Evolutionary conservation across 2,329 filamentous ascomycete species (phyloP).

Genomic region (Aspergillus pseudonomiae): DNA sequence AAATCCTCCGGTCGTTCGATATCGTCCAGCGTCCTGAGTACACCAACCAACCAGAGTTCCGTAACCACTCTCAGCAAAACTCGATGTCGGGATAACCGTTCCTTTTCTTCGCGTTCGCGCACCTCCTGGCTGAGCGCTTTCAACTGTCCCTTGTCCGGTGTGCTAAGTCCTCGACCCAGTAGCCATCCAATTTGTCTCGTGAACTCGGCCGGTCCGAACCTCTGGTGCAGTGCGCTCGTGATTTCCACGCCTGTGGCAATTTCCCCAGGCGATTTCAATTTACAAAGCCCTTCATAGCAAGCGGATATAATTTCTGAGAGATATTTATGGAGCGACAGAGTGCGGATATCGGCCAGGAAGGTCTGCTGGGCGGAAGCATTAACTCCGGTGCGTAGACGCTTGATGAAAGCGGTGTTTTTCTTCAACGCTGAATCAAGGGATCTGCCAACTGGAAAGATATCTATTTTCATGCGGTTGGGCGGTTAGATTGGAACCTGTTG

Average conservation of each 20-base stretch:
- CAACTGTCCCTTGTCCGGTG: slow-evolving; percentile 80
- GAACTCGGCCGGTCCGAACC: slow-evolving; percentile 88
- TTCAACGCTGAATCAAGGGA: slow-evolving; percentile 93
- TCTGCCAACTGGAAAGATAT: slow-evolving; percentile 74
- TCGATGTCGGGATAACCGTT: slow-evolving; percentile 82
- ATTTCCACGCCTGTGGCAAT: slow-evolving; percentile 91
- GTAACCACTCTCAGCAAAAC: slow-evolving; percentile 87
- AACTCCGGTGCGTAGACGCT: slow-evolving; percentile 87
- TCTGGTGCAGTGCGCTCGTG: slow-evolving; percentile 91
- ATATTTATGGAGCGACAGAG: slow-evolving; percentile 92
- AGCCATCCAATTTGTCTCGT: slow-evolving; percentile 92
- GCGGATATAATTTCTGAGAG: slow-evolving; percentile 95
- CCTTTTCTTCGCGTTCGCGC: slow-evolving; percentile 93
- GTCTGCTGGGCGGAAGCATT: slow-evolving; percentile 76
- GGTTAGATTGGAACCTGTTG: slow-evolving; percentile 16
- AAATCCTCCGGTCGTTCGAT: slow-evolving; percentile 66
- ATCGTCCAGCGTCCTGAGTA: slow-evolving; percentile 78
- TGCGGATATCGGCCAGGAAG: slow-evolving; percentile 87
- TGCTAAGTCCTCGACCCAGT: slow-evolving; percentile 85
- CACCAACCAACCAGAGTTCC: slow-evolving; percentile 91
- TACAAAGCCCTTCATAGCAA: slow-evolving; percentile 91
- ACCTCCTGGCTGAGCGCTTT: slow-evolving; percentile 79
- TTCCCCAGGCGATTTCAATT: slow-evolving; percentile 87
- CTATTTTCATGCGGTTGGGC: slow-evolving; percentile 50
- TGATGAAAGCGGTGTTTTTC: slow-evolving; percentile 98